These are phyloP conservation scores for Colletotrichum tropicale DNA, from an alignment of 2,329 filamentous ascomycete genomes.

Conservation along the genomic window DNA sequence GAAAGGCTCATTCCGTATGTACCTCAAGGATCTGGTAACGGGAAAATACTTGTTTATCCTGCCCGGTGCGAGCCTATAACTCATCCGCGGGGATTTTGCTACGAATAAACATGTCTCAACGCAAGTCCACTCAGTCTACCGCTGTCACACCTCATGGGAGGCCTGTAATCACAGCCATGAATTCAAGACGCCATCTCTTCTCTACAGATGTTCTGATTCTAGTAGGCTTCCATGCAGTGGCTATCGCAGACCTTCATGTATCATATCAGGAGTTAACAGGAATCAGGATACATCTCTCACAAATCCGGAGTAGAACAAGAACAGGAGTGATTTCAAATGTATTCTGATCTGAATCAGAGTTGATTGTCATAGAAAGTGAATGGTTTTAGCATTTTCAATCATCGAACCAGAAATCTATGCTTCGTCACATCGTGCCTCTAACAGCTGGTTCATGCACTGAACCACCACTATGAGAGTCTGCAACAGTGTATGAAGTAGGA, in stretches of 20 bases:
- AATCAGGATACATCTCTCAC: not conserved
- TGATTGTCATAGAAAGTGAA: not conserved
- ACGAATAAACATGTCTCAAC: not conserved
- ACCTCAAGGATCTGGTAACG: not conserved
- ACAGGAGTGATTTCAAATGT: not conserved
- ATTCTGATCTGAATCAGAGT: not conserved
- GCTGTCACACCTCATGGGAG: not conserved
- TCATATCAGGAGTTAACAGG: not conserved
- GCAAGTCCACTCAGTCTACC: not conserved
- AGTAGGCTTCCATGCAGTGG: not conserved
- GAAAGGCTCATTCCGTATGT: not conserved
- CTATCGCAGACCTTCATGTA: not conserved
- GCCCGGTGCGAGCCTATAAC: not conserved
- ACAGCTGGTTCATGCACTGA: not conserved
- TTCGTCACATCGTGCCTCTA: not conserved
- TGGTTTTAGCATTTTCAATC: not conserved
- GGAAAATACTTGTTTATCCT: not conserved
- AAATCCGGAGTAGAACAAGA: not conserved
- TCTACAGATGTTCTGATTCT: not conserved
- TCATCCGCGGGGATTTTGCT: not conserved
- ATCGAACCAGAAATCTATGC: not conserved
- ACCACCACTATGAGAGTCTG: not conserved
- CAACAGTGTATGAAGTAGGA: not conserved
- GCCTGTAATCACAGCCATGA: not conserved
- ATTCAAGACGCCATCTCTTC: not conserved